Evolutionary conservation across 139 green algal species (phyloP), one percentile per base, ranked within the genome.

Genomic region (Deuterostichococcus epilithicus): DNA sequence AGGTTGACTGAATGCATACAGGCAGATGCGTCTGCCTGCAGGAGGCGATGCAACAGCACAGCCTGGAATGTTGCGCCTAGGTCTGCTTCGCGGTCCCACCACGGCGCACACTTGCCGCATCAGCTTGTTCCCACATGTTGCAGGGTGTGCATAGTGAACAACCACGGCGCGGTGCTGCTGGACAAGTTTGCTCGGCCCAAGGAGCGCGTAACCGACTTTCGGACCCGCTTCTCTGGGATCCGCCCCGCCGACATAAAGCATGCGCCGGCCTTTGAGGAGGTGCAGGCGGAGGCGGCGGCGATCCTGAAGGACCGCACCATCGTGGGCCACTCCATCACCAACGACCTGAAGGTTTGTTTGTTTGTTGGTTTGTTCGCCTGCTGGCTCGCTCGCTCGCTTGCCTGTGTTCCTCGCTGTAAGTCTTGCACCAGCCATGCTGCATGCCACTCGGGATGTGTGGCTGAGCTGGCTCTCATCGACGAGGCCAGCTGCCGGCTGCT

Each of bases 271-370:
- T 85, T 91, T 42, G 74, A 74, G 23, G 65, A 86, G n/a, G 89
- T 93, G 42, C 82, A 89, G 67, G 42, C 65, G 13, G 39, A 82
- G 72, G 92, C 95, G 35, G 84, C 81, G 0, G 67, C 76, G 35
- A 73, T 96, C 60, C 65, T 96, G 13, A 69, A 82, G 68, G 93
- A 88, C 6, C 84, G 92, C 15, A 81, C 90, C 20, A 38, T 98
- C 37, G 93, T 98, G 45, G 94, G 94, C 26, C 94, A 98, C 68
- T 77, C 90, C 36, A 70, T 98, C 23, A 68, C 81, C 30, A 94
- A 98, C 80, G 94, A 98, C 85, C 81, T 98, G 23, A 81, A 88
- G 80, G 92, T 90, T 68, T n/a, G n/a, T n/a, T n/a, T n/a, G n/a
- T n/a, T n/a, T n/a, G n/a, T n/a, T n/a, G n/a, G n/a, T n/a, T n/a